phyloP scores from a whole-genome alignment of 1,139 yeast species.

The Zygosaccharomyces pseudobailii region DNA sequence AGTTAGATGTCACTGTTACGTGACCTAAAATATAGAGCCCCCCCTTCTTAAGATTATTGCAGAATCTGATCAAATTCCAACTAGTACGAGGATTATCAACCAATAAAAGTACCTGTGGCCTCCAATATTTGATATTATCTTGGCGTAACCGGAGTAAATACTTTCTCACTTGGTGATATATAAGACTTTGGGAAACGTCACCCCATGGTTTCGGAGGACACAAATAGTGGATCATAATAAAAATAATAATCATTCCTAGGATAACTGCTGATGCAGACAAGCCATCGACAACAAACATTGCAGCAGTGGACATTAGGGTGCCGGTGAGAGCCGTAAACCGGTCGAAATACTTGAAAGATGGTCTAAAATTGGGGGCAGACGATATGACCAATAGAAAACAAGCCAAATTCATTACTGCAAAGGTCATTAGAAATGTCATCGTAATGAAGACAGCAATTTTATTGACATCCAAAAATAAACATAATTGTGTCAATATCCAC shows the following conservation, averaged over 20 bases:
- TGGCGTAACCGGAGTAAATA: constrained; percentile 75
- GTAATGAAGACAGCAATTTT: constrained; percentile 93
- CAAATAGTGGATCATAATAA: constrained; percentile 75
- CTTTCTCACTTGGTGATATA: constrained; percentile 93
- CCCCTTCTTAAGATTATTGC: constrained; percentile 91
- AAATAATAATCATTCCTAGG: constrained; percentile 57
- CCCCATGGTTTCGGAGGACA: constrained; percentile 98
- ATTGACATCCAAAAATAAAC: constrained; percentile 83
- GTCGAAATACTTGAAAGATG: constrained; percentile 84
- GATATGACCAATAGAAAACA: constrained; percentile 84
- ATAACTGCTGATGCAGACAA: constrained; percentile 75
- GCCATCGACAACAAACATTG: constrained; percentile 95
- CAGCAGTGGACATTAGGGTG: constrained; percentile 59
- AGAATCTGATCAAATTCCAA: constrained; percentile 89
- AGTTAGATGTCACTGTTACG: constrained; percentile 57
- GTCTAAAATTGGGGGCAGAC: constrained; percentile 94
- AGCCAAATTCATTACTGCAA: constrained; percentile 87
- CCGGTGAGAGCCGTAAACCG: constrained; percentile 79
- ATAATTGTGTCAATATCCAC: constrained; percentile 77
- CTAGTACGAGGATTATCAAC: constrained; percentile 89
- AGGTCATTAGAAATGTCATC: constrained; percentile 95
- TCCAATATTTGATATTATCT: constrained; percentile 95
- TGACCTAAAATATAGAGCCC: constrained; percentile 91
- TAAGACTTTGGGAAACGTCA: constrained; percentile 89
- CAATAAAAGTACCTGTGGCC: constrained; percentile 84